Base-by-base conservation (phyloP, 2,329 filamentous ascomycete species). In the Ophiostoma montium region DNA sequence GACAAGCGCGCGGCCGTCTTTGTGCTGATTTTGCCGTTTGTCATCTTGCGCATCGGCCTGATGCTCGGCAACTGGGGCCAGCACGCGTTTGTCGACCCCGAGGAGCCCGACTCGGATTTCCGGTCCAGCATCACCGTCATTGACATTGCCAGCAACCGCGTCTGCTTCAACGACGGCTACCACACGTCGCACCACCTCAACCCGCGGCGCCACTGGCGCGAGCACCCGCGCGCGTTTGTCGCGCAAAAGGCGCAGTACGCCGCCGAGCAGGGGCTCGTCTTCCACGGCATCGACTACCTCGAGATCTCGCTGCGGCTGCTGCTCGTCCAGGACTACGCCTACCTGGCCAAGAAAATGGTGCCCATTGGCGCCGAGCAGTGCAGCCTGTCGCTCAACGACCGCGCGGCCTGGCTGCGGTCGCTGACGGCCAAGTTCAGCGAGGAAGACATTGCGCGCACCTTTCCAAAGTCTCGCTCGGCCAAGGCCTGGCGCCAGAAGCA, bases 31-130 rank as follows among this genome's bases (percentile, higher is more conserved):
- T 59, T 87, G 1, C 85, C 85, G 0, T 69, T 89, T 18, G 55
- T 75, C 2, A 62, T 82, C 30, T 71, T 89, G 63, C 73, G 85
- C 0, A 57, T 86, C 16, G 84, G 79, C 0, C 63, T 90, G 54
- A 90, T 89, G 85, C 71, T 85, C 8, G 85, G 85, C 1, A 90
- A 90, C 60, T 90, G 84, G 83, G 85, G 83, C 3, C 85, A 90
- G 61, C 85, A 90, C 61, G 84, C 84, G 1, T 80, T 90, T 54
- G 84, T 90, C 7, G 84, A 90, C 57, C 75, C 80, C 18, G 67
- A 77, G 12, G 80, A 86, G 56, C 85, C 85, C 0, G 76, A 85
- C 58, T 88, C 83, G 0, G 84, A 90, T 59, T 89, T 80, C 57
- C 72, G 84, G 33, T 86, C 82, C 0, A 88, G 84, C 61, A 84